Conservation (phyloP, 768 basidiomycete species). For the Lepiota brunneoincarnata region DNA sequence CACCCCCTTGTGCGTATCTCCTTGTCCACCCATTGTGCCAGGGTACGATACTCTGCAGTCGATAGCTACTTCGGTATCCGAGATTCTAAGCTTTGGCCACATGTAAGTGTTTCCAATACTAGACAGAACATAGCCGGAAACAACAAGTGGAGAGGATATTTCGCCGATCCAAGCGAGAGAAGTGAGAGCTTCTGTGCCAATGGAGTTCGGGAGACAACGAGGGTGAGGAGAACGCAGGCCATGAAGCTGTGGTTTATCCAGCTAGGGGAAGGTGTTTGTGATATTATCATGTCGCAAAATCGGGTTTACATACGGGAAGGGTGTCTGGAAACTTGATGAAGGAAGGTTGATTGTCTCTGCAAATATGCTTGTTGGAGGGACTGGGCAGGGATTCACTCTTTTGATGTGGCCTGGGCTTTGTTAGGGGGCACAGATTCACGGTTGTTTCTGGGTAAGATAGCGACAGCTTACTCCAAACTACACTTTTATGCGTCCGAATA, state of each 20-base stretch:
- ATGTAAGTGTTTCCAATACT: slow-evolving; percentile 7
- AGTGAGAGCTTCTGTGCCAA: slow-evolving; percentile 27
- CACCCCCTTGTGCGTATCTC: not conserved
- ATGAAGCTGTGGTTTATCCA: slow-evolving; percentile 3
- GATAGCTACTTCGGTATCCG: not conserved
- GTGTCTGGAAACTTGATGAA: slow-evolving; percentile 3
- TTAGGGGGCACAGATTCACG: not conserved
- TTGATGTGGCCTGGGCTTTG: not conserved
- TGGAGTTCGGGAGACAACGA: slow-evolving; percentile 18
- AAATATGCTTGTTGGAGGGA: not conserved
- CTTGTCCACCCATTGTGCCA: not conserved
- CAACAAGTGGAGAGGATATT: slow-evolving; percentile 13
- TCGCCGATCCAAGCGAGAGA: slow-evolving; percentile 30
- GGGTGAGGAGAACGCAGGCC: slow-evolving; percentile 18
- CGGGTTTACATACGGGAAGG: not conserved
- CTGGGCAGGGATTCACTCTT: not conserved
- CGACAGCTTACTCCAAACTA: too few relatives aligned
- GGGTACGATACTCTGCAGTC: slow-evolving; percentile 1
- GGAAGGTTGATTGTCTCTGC: not conserved
- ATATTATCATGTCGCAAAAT: not conserved
- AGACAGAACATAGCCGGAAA: slow-evolving; percentile 12
- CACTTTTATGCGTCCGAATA: too few relatives aligned
- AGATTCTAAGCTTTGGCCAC: slow-evolving; percentile 9
- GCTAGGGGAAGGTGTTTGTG: not conserved
- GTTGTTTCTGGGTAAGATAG: not conserved